Percentiles rank a stretch among this genome's conserved stretches.
These are phyloP conservation scores for Solanum megistacrolobum DNA, from an alignment of 257 asterid genomes.

Conservation along the genomic window DNA sequence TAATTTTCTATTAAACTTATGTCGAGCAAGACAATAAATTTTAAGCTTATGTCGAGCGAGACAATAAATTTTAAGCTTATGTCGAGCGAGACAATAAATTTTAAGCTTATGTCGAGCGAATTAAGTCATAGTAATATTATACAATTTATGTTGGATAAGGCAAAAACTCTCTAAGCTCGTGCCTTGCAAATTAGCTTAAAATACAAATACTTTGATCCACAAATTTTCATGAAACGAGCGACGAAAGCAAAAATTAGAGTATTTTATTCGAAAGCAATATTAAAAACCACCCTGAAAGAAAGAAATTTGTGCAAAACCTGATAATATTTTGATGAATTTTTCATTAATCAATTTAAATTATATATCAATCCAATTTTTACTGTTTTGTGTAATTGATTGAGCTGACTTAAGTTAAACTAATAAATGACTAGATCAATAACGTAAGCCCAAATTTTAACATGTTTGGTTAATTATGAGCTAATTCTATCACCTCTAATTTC, in stretches of 20 bases:
- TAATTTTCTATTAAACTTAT: not conserved
- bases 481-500: not conserved
- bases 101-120: no score
- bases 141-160: no score
- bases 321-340: not conserved
- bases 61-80: no score
- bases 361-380: not conserved
- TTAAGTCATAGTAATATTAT: no score
- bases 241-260: no score
- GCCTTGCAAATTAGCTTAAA: not conserved
- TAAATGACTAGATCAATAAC: no score
- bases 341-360: not conserved
- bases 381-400: not conserved
- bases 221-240: not conserved
- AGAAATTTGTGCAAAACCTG: not conserved
- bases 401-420: not conserved
- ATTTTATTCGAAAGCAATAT: no score
- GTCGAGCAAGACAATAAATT: no score
- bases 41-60: no score
- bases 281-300: not conserved
- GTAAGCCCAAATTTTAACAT: no score
- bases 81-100: no score
- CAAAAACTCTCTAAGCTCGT: no score
- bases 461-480: not conserved
- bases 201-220: not conserved